Evolutionary conservation across 2,329 filamentous ascomycete species (phyloP).

Genomic region (Neopestalotiopsis clavispora): DNA sequence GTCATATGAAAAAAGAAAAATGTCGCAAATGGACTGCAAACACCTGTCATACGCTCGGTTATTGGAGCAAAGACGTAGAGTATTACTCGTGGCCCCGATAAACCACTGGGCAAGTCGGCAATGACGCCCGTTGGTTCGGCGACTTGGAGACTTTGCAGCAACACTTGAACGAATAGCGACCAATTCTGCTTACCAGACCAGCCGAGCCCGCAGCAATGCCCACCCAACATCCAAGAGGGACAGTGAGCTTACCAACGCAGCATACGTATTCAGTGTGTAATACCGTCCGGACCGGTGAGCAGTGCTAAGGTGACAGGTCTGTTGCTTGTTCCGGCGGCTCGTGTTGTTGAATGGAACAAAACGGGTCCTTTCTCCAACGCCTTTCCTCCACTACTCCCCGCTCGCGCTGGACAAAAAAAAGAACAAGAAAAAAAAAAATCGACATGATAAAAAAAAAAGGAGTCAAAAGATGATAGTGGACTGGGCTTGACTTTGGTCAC

Average conservation of each 20-base stretch:
- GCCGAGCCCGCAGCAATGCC: not conserved
- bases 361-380: not conserved
- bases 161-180: not conserved
- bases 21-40: not conserved
- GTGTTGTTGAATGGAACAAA: not conserved
- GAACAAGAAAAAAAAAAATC: not conserved
- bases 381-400: not conserved
- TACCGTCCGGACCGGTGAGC: slow-evolving; percentile 1
- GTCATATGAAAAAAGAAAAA: not conserved
- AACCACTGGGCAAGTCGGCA: not conserved
- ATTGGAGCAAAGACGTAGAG: not conserved
- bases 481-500: not conserved
- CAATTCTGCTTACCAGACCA: not conserved
- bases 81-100: not conserved
- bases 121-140: not conserved
- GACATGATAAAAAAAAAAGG: not conserved
- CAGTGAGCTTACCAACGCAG: not conserved
- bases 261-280: slow-evolving; percentile 1
- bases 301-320: not conserved
- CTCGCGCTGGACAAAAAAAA: not conserved
- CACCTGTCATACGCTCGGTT: not conserved
- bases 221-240: not conserved
- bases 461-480: not conserved
- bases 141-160: not conserved
- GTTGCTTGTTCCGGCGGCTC: not conserved